Conservation (phyloP, 306 rosid species). For the Trifolium repens region DNA sequence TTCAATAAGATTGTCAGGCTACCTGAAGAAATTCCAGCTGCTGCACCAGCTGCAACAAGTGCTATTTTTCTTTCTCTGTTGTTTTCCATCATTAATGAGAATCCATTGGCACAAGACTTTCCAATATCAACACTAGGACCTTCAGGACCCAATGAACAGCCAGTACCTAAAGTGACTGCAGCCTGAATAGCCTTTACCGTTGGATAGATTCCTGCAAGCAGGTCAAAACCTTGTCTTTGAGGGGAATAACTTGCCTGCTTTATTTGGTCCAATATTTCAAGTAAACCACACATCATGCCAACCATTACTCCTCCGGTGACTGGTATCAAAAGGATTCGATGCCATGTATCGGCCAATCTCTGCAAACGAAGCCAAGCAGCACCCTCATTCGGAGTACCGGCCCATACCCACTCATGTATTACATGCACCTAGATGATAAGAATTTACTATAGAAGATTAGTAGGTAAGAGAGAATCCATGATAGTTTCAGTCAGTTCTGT, state of each 20-base stretch:
- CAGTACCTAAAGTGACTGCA: slow-evolving; percentile 91
- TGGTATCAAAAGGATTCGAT: slow-evolving; percentile 87
- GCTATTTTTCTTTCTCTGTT: slow-evolving; percentile 90
- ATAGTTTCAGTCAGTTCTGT: slow-evolving; percentile 15
- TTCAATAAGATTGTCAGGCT: slow-evolving; percentile 31
- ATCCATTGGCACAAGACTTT: slow-evolving; percentile 92
- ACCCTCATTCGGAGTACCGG: slow-evolving; percentile 96
- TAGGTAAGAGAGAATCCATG: slow-evolving; percentile 4
- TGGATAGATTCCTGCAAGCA: slow-evolving; percentile 82
- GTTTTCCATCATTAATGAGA: slow-evolving; percentile 93
- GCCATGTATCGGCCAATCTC: slow-evolving; percentile 92
- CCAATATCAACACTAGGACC: slow-evolving; percentile 99
- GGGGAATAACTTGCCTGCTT: slow-evolving; percentile 71
- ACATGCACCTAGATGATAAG: slow-evolving; percentile 76
- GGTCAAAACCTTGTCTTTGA: slow-evolving; percentile 79
- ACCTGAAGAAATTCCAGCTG: slow-evolving; percentile 97
- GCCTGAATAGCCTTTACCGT: slow-evolving; percentile 94
- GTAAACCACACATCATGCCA: slow-evolving; percentile 97
- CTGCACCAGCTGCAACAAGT: slow-evolving; percentile 98
- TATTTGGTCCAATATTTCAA: slow-evolving; percentile 86
- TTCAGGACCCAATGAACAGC: slow-evolving; percentile 99
- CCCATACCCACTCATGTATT: slow-evolving; percentile 98
- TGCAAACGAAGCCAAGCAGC: slow-evolving; percentile 98
- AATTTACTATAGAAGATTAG: slow-evolving; percentile 38
- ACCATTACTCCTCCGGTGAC: slow-evolving; percentile 96